phyloP scores from a whole-genome alignment of 2,329 filamentous ascomycete species.

The Monascus ruber region DNA sequence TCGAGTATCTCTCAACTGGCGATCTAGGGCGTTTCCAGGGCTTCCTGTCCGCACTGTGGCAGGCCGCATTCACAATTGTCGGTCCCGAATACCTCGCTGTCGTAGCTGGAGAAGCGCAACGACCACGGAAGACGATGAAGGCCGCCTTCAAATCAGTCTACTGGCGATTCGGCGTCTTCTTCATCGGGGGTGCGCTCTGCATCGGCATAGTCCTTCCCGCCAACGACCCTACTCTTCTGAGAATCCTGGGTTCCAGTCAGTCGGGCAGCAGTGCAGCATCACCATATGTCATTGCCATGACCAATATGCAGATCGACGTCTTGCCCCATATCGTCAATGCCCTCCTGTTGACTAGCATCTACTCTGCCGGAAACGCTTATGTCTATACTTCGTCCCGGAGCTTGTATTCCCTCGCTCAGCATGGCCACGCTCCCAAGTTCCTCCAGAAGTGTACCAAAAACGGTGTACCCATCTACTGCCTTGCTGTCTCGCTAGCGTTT shows the following conservation, averaged over 20 bases:
- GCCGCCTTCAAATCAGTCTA: conserved; percentile 69
- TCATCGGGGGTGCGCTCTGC: conserved; percentile 60
- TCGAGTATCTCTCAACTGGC: conserved; percentile 52
- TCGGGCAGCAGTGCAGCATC: conserved; percentile 51
- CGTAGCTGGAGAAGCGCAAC: conserved; percentile 59
- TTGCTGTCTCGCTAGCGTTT: conserved; percentile 53
- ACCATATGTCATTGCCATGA: conserved; percentile 59
- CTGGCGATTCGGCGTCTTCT: conserved; percentile 64
- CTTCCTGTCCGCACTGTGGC: conserved; percentile 63
- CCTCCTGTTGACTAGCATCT: conserved; percentile 56
- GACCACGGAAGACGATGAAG: conserved; percentile 58
- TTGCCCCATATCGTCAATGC: conserved; percentile 64
- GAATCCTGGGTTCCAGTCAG: conserved; percentile 47
- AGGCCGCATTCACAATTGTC: conserved; percentile 56
- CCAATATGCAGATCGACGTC: conserved; percentile 49
- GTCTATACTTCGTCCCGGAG: conserved; percentile 58
- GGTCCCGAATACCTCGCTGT: conserved; percentile 56
- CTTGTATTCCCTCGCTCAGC: conserved; percentile 56
- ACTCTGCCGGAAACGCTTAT: conserved; percentile 58
- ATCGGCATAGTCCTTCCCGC: conserved; percentile 64
- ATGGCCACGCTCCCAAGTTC: conserved; percentile 58
- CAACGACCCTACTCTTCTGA: conserved; percentile 50
- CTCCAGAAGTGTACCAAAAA: conserved; percentile 49
- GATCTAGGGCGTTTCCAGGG: conserved; percentile 61
- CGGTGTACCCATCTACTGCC: conserved; percentile 66